Base-by-base conservation (phyloP, 768 basidiomycete species). In the Rhizopogon vulgaris region DNA sequence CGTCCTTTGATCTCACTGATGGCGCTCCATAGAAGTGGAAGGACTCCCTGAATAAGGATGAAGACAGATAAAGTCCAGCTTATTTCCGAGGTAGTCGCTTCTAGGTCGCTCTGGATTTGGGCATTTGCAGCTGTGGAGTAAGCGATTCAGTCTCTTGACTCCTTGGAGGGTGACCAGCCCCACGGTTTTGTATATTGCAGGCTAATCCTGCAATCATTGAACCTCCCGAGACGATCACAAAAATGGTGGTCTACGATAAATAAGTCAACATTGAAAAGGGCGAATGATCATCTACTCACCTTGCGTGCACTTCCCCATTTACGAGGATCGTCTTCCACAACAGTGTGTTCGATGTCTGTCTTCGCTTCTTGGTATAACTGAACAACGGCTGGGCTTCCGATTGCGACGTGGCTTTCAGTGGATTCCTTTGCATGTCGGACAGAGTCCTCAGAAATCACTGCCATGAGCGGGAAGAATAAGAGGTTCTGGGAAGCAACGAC, bases 1-100 rank as follows among this genome's bases (percentile, higher is more conserved):
- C 87, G 70, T 4, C 87, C 87, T 57, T 79, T 80, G n/a, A 88
- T 76, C 64, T 90, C 87, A 51, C 82, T 84, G 22, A 87, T 67
- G 0, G 80, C 74, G 49, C 72, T 76, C 85, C 86, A 87, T 1
- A 83, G 27, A 22, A 85, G 56, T 0, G 86, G 87, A 38, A 79
- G 65, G 11, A 71, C 63, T 1, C 90, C 90, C 65, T 91, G 90
- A 3, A 84, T 56, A 3, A 85, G 70, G 49, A 90, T 86, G 65
- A 83, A 91, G 11, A 89, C 54, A 0, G 88, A 85, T 17, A 90
- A 66, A 52, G 78, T 84, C 63, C 81, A 71, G 45, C 86, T 84
- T 52, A 93, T 84, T 51, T 86, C 73, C 1, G 74, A 69, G 32
- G 76, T 70, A 0, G 79, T 80, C 3, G 87, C 82, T 34, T 78